A percentile compares a stretch with the other conserved stretches of the same genome.
phyloP scores from a whole-genome alignment of 1,139 yeast genomes.

The Pichia sp. region DNA sequence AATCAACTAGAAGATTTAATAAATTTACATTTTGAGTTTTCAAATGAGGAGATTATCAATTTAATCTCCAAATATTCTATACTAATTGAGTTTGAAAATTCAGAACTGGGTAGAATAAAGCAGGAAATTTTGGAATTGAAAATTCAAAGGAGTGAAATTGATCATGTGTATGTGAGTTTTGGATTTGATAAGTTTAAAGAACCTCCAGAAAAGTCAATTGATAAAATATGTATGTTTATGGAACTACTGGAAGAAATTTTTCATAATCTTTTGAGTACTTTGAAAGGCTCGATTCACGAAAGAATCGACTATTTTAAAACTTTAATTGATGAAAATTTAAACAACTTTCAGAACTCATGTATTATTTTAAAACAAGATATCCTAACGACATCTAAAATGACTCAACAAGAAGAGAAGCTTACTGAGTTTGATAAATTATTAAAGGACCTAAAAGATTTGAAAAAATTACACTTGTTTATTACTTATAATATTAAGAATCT shows the following conservation, averaged over 20 bases:
- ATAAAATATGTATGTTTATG: constrained; percentile 11
- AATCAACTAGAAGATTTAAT: background rate
- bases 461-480: background rate
- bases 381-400: background rate
- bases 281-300: constrained; percentile 1
- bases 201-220: constrained; percentile 17
- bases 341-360: background rate
- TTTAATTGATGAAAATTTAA: background rate
- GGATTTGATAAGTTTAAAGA: constrained; percentile 15
- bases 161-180: constrained; percentile 5
- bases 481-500: background rate
- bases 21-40: background rate
- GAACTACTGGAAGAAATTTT: constrained; percentile 6
- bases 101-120: background rate
- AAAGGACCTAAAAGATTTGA: background rate
- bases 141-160: constrained; percentile 4
- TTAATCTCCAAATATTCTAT: background rate
- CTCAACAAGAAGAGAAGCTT: background rate
- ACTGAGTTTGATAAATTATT: background rate
- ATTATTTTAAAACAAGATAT: background rate
- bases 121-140: constrained; percentile 9
- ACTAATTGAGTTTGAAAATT: background rate
- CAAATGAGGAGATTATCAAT: background rate
- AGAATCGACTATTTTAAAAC: background rate
- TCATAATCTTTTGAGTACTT: background rate